Evolutionary conservation across 2,329 filamentous ascomycete genomes (phyloP), one percentile per base, ranked within the genome.

Genomic region (Stagonosporopsis tanaceti): DNA sequence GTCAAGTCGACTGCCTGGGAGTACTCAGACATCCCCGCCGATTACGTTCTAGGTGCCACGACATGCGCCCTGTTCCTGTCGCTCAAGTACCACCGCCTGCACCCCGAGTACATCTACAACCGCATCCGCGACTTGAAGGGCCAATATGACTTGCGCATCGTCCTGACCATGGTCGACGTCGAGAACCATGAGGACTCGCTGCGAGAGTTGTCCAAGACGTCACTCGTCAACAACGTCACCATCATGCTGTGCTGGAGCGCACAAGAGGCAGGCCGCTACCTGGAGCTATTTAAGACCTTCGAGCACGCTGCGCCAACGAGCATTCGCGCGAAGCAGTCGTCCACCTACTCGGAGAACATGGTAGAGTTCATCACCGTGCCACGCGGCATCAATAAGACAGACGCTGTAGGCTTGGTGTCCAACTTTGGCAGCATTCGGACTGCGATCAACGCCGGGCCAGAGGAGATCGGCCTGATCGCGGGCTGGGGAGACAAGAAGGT

Each of bases 401-500:
- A 99, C 77, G 93, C 95, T 0, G 87, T 97, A 9, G 90, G 91
- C 27, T 79, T 99, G 47, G 93, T 98, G 34, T 91, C 91, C 65
- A 93, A 92, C 47, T 99, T 98, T 80, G 95, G 95, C 24, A 96
- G 91, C 64, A 78, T 99, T 56, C 87, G 89, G 65, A 91, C 90
- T 35, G 94, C 94, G 0, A 83, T 98, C 57, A 97, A 97, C 75
- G 94, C 93, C 1, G 85, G 90, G 41, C 87, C 91, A 0, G 95
- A 98, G 73, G 91, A 96, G 76, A 84, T 99, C 34, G 87, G 88
- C 14, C 80, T 91, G 61, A 87, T 99, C n/a, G 85, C 89, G 28
- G 95, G 95, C 1, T 99, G 93, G 93, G 95, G 95, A 32, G 92
- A 96, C 77, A 93, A 92, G 79, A 99, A 99, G 77, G 92, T 97